Evolutionary conservation across 768 basidiomycete species (phyloP), one percentile per base, ranked within the genome.

Genomic region (Cystoderma amianthinum): DNA sequence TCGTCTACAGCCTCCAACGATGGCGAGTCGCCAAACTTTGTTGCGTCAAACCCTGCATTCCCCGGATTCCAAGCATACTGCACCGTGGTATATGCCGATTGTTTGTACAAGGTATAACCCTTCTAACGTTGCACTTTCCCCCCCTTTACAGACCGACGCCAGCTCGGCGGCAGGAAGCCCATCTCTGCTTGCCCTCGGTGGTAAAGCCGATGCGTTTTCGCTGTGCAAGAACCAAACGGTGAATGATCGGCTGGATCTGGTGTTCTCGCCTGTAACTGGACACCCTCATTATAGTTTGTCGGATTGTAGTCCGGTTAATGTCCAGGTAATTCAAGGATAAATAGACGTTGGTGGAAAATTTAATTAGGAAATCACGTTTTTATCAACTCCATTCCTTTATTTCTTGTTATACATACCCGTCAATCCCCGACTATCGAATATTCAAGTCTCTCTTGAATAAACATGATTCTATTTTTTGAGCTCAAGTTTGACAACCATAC

Each of bases 1-100:
- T 55, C 67, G 5, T 67, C 66, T 5, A 62, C 57, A 7, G 56
- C 53, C 13, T 57, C 67, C 7, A 51, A 56, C 12, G 60, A 63
- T 38, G 69, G 69, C 28, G 65, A 71, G 48, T 67, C 67, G 3
- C 67, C 66, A 19, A 60, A 57, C 32, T 71, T 71, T 41, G 65
- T 70, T n/a, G 64, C 67, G 2, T 67, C 65, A 12, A 63, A 63
- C 37, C 68, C 67, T 35, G 58, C 65, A 1, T 69, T 68, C 54
- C 65, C 69, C 2, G 68, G 68, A 1, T 57, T 61, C 20, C 67
- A 68, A 45, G 50, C 56, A 0, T 69, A 66, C 41, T 71, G 68
- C 41, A 62, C 61, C 10, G 60, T 65, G 54, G 67, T 67, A 4
- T 44, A 54, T 52, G 39, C 34, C 35, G 33, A 25, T n/a, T n/a